Percentiles rank a stretch among this genome's conserved stretches.
These are phyloP conservation scores for Apophysomyces sp. DNA, from an alignment of 371 early-diverging fungal species.

Conservation along the genomic window DNA sequence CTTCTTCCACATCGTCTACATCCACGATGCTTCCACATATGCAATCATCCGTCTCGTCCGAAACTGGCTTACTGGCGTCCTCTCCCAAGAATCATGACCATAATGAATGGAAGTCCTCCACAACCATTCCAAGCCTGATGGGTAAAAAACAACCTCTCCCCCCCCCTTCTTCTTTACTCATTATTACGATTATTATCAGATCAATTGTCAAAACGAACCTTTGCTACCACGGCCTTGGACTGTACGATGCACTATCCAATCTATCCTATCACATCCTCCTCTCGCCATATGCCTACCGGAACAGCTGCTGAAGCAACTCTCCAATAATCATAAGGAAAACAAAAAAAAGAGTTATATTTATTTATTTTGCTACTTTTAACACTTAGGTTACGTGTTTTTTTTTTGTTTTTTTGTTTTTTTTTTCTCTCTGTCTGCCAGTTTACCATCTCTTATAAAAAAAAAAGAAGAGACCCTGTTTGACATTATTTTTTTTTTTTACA, in stretches of 20 bases:
- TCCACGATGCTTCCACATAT: constrained; percentile 11
- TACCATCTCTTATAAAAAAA: no score
- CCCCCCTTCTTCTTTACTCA: constrained; percentile 19
- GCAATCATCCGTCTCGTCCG: constrained; percentile 20
- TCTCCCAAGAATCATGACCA: not conserved
- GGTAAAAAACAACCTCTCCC: constrained; percentile 30
- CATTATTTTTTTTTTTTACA: no score
- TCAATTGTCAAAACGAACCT: constrained; percentile 31
- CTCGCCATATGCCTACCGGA: constrained; percentile 6
- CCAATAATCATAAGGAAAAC: not conserved
- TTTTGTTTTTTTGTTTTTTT: not conserved
- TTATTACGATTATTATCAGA: constrained; percentile 12
- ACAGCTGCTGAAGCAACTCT: not conserved
- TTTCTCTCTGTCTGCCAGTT: no score
- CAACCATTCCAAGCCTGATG: constrained; percentile 42
- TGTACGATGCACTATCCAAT: constrained; percentile 17
- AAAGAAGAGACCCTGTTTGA: no score
- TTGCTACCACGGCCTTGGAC: constrained; percentile 13
- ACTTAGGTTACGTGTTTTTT: not conserved
- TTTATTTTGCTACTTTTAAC: not conserved
- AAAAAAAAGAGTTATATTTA: not conserved
- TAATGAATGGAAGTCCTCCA: constrained; percentile 19
- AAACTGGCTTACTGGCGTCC: not conserved
- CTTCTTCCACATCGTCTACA: constrained; percentile 27
- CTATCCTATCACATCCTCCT: constrained; percentile 26